Conservation (phyloP, 2,329 filamentous ascomycete genomes). For the Diaporthe helianthi region DNA sequence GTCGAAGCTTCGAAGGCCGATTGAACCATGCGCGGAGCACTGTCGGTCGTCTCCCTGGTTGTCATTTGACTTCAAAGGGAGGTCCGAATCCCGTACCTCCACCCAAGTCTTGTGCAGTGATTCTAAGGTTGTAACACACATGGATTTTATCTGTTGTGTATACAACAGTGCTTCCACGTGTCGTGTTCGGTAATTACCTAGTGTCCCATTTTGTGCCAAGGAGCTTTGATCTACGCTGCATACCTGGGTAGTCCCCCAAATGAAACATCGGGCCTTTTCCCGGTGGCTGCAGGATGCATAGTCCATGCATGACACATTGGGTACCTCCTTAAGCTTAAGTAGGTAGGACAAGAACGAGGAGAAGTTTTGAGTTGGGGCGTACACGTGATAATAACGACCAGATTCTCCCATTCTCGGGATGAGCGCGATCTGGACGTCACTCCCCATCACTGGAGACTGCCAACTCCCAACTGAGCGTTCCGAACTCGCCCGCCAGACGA, state of each 20-base stretch:
- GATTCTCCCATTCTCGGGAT: neutral
- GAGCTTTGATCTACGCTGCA: neutral
- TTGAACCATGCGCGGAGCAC: neutral
- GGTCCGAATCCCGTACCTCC: neutral
- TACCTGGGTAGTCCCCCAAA: neutral
- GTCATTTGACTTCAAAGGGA: too few relatives aligned
- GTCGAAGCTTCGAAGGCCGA: too few relatives aligned
- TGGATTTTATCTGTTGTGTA: neutral
- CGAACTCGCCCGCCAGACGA: neutral
- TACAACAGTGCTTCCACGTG: too few relatives aligned
- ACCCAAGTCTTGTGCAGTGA: neutral
- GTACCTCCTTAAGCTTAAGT: too few relatives aligned
- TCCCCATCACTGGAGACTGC: too few relatives aligned
- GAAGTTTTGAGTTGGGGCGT: neutral
- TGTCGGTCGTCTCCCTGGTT: neutral
- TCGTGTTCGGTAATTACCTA: neutral
- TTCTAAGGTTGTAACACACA: rapidly evolving
- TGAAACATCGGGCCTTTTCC: neutral
- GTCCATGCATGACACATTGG: neutral
- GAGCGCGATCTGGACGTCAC: neutral
- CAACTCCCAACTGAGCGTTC: too few relatives aligned
- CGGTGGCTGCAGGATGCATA: neutral
- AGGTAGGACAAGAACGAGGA: neutral
- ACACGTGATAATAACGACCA: neutral
- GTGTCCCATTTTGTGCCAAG: neutral